Base-by-base conservation (phyloP, 495 filamentous ascomycete genomes). In the Hypoxylon trugodes region DNA sequence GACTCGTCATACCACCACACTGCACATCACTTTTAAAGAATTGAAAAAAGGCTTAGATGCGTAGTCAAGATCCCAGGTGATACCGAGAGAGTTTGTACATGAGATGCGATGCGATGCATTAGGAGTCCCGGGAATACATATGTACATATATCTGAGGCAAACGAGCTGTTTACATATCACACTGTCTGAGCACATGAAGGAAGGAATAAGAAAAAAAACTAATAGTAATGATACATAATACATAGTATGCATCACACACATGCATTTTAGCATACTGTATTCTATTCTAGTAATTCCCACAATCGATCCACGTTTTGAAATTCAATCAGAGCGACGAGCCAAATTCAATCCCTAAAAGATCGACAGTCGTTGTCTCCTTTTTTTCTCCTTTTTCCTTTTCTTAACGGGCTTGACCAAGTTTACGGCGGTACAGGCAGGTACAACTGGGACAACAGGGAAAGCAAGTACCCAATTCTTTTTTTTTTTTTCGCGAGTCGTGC, bases 1-100 rank as follows among this genome's bases (percentile, higher is more conserved):
- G 59, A 64, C 55, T 68, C 65, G 65, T 68, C 65, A 68, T 68
- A 59, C 65, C 43, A 64, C 65, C 37, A 45, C 48, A 42, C 50
- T 61, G 58, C 57, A 61, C 58, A 67, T 61, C 64, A 66, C 46
- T 53, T 58, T 61, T 25, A 48, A 52, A 49, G 22, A n/a, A n/a
- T n/a, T n/a, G n/a, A n/a, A 49, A 54, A 61, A 53, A 67, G 57
- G 52, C 58, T 65, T 58, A 49, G 57, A 42, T 58, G 53, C 59
- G 64, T 47, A 67, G 35, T 46, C 33, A 47, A 52, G 36, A 61
- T 67, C 57, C 57, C 47, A 33, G 58, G 15, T 40, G 47, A 61
- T 16, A 47, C 58, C 64, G 64, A 61, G 52, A 61, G 47, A 58
- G 64, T 67, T 61, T 55, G 50, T 49, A 66, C 24, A 21, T 55